Conservation (phyloP, 768 basidiomycete species). For the Mycena belliarum region DNA sequence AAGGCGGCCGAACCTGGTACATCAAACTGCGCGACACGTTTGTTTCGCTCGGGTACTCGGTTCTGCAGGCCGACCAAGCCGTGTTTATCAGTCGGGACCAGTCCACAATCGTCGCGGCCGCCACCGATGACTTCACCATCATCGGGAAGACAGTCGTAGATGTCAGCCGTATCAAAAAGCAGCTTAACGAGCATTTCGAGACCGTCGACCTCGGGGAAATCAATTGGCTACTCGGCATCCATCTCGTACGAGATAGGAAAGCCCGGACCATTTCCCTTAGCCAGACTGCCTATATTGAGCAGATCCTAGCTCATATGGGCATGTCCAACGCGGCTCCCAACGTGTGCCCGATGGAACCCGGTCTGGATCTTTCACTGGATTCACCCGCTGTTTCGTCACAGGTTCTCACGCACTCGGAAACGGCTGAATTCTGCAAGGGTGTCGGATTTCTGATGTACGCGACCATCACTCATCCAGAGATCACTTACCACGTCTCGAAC, state of each 20-base stretch:
- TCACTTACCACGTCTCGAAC: neutral
- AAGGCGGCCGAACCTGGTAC: conserved; percentile 32
- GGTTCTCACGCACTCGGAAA: too few species aligned
- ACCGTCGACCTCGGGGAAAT: conserved; percentile 28
- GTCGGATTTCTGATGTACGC: neutral
- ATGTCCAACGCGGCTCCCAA: neutral
- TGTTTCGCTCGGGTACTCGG: conserved; percentile 1
- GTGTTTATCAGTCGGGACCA: conserved; percentile 15
- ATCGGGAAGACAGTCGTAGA: conserved; percentile 21
- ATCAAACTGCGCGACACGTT: conserved; percentile 11
- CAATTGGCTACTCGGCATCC: conserved; percentile 29
- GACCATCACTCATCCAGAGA: neutral
- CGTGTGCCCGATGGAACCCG: neutral
- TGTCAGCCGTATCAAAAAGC: conserved; percentile 13
- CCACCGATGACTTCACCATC: conserved; percentile 27
- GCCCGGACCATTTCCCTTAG: neutral
- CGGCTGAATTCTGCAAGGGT: too few species aligned
- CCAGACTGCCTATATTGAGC: neutral
- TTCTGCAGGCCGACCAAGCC: conserved; percentile 12
- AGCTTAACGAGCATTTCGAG: conserved; percentile 13
- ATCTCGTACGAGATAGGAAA: conserved; percentile 20
- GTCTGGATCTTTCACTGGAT: neutral
- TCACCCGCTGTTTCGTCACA: too few species aligned
- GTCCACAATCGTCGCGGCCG: conserved; percentile 10
- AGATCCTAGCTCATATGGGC: neutral